phyloP scores from a whole-genome alignment of 805 yeast genomes.

The Candida pini region DNA sequence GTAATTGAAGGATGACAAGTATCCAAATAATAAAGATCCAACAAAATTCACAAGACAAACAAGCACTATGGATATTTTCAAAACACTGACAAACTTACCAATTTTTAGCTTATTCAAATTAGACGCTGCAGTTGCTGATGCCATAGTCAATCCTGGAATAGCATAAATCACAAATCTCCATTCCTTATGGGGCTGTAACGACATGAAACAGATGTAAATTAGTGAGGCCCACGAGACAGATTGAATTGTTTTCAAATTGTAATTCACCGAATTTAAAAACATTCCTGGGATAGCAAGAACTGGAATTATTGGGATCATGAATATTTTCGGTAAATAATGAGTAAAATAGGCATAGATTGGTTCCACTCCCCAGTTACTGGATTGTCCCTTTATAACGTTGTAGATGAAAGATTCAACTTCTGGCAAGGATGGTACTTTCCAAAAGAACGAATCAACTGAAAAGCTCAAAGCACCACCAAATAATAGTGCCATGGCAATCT shows the following conservation, averaged over 20 bases:
- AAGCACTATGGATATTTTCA: slow-evolving; percentile 26
- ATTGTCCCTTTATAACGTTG: slow-evolving; percentile 71
- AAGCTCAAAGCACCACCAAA: slow-evolving; percentile 45
- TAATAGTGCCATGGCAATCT: slow-evolving; percentile 43
- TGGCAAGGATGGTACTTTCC: slow-evolving; percentile 57
- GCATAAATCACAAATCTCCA: slow-evolving; percentile 84
- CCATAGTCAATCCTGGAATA: slow-evolving; percentile 59
- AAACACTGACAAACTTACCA: slow-evolving; percentile 15
- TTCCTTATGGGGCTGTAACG: slow-evolving; percentile 88
- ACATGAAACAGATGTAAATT: slow-evolving; percentile 55
- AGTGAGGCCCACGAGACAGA: slow-evolving; percentile 47
- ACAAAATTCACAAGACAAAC: slow-evolving; percentile 30
- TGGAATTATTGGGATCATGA: slow-evolving; percentile 41
- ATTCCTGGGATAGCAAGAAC: slow-evolving; percentile 32
- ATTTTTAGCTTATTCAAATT: slow-evolving; percentile 11
- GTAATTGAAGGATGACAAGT: slow-evolving; percentile 68
- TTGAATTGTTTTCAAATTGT: slow-evolving; percentile 30
- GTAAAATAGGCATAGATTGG: slow-evolving; percentile 67
- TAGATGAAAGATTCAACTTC: slow-evolving; percentile 68
- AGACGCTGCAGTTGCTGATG: slow-evolving; percentile 44
- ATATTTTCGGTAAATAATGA: slow-evolving; percentile 42
- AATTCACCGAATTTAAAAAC: slow-evolving; percentile 19
- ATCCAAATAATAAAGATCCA: slow-evolving; percentile 47
- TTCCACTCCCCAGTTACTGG: slow-evolving; percentile 79
- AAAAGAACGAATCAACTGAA: slow-evolving; percentile 67